These are phyloP conservation scores for Lentinula boryana DNA, from an alignment of 768 basidiomycete genomes.

Conservation along the genomic window DNA sequence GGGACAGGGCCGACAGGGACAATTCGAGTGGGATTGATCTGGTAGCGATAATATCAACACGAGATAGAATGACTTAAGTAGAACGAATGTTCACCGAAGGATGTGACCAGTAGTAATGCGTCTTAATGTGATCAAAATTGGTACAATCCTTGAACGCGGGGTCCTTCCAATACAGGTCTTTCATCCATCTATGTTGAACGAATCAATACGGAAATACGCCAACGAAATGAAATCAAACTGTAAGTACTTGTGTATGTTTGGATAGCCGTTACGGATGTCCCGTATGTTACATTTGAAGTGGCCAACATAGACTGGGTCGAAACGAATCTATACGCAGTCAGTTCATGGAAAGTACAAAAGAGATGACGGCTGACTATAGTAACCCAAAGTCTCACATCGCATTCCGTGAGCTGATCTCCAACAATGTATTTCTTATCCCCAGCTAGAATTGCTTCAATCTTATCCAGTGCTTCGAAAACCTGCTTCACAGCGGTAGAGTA, in stretches of 20 bases:
- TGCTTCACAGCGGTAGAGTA: conserved; percentile 73
- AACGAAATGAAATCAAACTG: background rate
- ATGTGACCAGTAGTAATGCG: conserved; percentile 67
- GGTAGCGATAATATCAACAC: background rate
- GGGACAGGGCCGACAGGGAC: conserved; percentile 74
- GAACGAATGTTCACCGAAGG: conserved; percentile 24
- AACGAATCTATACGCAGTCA: conserved; percentile 53
- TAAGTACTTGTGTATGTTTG: conserved; percentile 62
- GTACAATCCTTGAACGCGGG: conserved; percentile 84
- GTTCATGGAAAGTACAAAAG: background rate
- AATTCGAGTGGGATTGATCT: conserved; percentile 78
- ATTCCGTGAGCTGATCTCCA: conserved; percentile 79
- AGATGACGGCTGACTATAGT: conserved; percentile 62
- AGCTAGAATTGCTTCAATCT: conserved; percentile 67
- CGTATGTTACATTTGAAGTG: conserved; percentile 95
- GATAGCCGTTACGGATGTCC: conserved; percentile 82
- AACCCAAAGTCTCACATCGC: conserved; percentile 85
- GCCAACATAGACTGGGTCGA: conserved; percentile 84
- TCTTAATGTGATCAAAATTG: conserved; percentile 86
- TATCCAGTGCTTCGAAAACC: conserved; percentile 77
- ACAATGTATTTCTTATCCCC: conserved; percentile 75
- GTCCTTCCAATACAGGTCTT: conserved; percentile 87
- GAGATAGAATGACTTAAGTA: background rate
- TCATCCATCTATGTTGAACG: conserved; percentile 54
- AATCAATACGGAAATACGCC: background rate